Percentiles rank a stretch among this genome's conserved stretches.
Evolutionary conservation across 768 basidiomycete species (phyloP).

Genomic region (Auriscalpium orientale): DNA sequence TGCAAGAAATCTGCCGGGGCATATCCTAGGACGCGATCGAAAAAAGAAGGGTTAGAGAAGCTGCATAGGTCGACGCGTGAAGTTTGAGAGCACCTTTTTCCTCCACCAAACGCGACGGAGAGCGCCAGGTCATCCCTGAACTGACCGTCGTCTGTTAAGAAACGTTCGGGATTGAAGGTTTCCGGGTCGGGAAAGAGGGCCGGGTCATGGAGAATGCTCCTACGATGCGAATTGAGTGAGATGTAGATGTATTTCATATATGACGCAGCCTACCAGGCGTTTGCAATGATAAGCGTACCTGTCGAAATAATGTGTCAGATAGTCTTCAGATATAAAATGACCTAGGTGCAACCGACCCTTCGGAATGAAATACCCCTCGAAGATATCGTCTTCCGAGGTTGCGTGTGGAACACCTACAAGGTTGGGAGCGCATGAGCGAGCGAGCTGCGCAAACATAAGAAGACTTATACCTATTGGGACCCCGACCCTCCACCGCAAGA

Average conservation of each 20-base stretch:
- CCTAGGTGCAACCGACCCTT: slow-evolving; percentile 33
- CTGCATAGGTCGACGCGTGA: no score
- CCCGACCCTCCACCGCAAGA: slow-evolving; percentile 43
- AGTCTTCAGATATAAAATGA: not conserved
- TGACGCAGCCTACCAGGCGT: not conserved
- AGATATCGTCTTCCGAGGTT: slow-evolving; percentile 49
- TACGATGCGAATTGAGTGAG: not conserved
- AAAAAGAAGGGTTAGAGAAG: no score
- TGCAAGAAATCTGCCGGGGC: no score
- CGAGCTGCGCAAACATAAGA: no score
- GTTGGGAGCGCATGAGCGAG: no score
- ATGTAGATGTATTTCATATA: not conserved
- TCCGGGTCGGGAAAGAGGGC: slow-evolving; percentile 16
- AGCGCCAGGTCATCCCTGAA: slow-evolving; percentile 24
- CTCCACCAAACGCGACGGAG: slow-evolving; percentile 13
- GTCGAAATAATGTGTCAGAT: not conserved
- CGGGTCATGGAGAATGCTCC: slow-evolving; percentile 14
- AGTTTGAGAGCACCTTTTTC: no score
- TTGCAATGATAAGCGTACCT: slow-evolving; percentile 2
- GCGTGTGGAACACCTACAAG: slow-evolving; percentile 33
- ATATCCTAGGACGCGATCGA: no score
- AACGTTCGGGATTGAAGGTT: slow-evolving; percentile 17
- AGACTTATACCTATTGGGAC: slow-evolving; percentile 43
- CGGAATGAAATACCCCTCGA: slow-evolving; percentile 45
- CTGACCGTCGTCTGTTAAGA: slow-evolving; percentile 14